Evolutionary conservation across 768 basidiomycete genomes (phyloP), one percentile per base, ranked within the genome.

Genomic region (Suillus plorans): DNA sequence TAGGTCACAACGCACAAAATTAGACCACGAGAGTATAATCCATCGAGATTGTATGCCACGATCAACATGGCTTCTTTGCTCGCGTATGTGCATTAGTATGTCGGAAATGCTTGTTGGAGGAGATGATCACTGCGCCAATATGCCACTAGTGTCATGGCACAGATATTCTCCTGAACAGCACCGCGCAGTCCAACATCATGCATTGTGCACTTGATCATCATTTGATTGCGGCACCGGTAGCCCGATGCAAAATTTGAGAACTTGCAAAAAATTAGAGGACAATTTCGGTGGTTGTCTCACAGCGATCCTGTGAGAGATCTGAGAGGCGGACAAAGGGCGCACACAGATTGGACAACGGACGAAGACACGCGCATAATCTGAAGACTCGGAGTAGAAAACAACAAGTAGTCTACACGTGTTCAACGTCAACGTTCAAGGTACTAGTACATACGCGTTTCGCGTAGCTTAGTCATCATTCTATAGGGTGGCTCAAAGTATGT

Each of bases 401-500:
- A 22, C 22, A 49, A n/a, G 12, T 42, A 42, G 10, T 5, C 13
- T 31, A 9, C 20, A 20, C 22, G 25, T 49, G n/a, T n/a, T n/a
- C n/a, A n/a, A n/a, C n/a, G n/a, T n/a, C n/a, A n/a, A n/a, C n/a
- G 25, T 52, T 52, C 25, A 14, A 50, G 2, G n/a, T 22, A 22
- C 12, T 47, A 8, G n/a, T n/a, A n/a, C n/a, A n/a, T n/a, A n/a
- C n/a, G n/a, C n/a, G n/a, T n/a, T 28, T 58, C 39, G 39, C 7
- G 57, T 41, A n/a, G 37, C 63, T 63, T 60, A 63, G 58, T 63
- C 39, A 63, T 39, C 42, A 47, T 28, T 34, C 9, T 45, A 63
- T 63, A n/a, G n/a, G n/a, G n/a, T n/a, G n/a, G n/a, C n/a, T n/a
- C n/a, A n/a, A 41, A 41, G 39, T 41, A 41, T n/a, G 63, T 61